Evolutionary conservation across 371 early-diverging fungal genomes (phyloP), one percentile per base, ranked within the genome.

Genomic region (Basidiobolus meristosporus): DNA sequence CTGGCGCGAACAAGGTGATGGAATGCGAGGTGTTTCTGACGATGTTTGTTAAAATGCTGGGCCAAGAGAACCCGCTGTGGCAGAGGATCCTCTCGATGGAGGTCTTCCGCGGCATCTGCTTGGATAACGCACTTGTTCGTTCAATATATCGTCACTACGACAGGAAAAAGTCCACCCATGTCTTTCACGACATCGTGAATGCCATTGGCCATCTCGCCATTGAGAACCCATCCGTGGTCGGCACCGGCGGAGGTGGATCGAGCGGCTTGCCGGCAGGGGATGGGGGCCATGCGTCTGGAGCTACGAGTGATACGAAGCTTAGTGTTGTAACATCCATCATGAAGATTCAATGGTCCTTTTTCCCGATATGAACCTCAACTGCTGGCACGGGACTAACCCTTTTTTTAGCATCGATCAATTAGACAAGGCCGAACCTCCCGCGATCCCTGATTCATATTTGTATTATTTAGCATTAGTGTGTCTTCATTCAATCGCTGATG

Each of bases 1-100:
- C 11, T 32, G 9, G 18, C 40, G 11, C 30, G 43, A 23, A 20
- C 15, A 49, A 79, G 81, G 47, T 63, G 7, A 82, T 79, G 54
- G 93, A 92, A 45, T 86, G 89, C 54, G 95, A 93, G 51, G 82
- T 93, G 21, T 90, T 92, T 42, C 51, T 96, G 34, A 73, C 88
- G 4, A 80, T 91, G 68, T 66, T 89, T 48, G 65, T 77, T 28
- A 80, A 85, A 48, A 65, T 84, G 11, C 46, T 88, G 22, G 90
- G 85, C 19, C 71, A 73, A 6, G 82, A 79, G 31, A 63, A 68
- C 32, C 80, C 78, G 9, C 42, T 67, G n/a, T 95, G 90, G 88
- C 79, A 89, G 31, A 64, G 87, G 12, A 84, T 89, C 0, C 47
- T 95, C 42, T 76, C 86, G 0, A 65, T 90, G 68, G 97, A 97